Base-by-base conservation (phyloP, 768 basidiomycete species). In the Naematelia encephala region DNA sequence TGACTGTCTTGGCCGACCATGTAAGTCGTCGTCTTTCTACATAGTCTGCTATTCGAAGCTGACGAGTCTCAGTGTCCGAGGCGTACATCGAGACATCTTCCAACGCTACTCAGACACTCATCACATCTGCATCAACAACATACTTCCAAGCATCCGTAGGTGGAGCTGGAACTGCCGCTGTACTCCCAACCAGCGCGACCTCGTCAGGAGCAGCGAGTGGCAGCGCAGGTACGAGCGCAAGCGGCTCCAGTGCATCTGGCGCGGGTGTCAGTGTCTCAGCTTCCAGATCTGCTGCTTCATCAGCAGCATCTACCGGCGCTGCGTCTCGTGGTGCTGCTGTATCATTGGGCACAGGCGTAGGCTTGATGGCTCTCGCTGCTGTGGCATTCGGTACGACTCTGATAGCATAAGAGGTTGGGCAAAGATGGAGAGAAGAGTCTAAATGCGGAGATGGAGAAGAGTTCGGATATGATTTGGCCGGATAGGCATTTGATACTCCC, bases 51-150 rank as follows among this genome's bases (percentile, higher is more conserved):
- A 10, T 25, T 8, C 39, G 25, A 14, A 34, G n/a, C 21, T 29
- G n/a, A n/a, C n/a, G n/a, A n/a, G 28, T 23, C 48, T 25, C 55
- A 13, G 64, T 85, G 16, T 62, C 75, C 19, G 84, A 90, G 69
- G 85, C 88, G 2, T 94, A 92, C 79, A 80, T 89, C 60, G 90
- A 92, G 80, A 88, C 87, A 2, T 88, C 87, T 70, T 79, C 87
- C 73, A 91, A 90, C 79, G 60, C 59, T 27, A 74, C 76, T 39
- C 51, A 56, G 11, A 70, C 73, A 43, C 39, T 28, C 23, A 62
- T 73, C 63, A 60, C 69, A 3, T 59, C 64, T 12, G 67, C 64
- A 11, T 62, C 60, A 44, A 59, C 60, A 14, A 70, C 71, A 11
- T 64, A 52, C 45, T 75, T 67, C 74, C 73, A 73, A 30, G 49